Evolutionary conservation across 495 filamentous ascomycete species (phyloP).

Genomic region (Aspergillus indologenus): DNA sequence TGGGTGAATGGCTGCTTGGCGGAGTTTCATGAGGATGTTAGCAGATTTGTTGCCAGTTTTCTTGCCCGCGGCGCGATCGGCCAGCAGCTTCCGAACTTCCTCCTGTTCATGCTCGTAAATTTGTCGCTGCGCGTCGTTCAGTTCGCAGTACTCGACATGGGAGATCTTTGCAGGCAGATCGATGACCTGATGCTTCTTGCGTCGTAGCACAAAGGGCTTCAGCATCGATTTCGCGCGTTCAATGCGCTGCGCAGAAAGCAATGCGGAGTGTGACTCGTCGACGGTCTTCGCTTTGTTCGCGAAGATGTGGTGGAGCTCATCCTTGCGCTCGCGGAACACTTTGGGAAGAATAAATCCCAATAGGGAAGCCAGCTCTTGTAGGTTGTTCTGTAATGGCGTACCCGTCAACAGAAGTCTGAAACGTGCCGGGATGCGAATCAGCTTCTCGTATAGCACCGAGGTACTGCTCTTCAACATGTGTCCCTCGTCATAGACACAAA

Average conservation of each 20-base stretch:
- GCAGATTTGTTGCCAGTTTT: constrained; percentile 53
- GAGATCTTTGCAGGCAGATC: constrained; percentile 80
- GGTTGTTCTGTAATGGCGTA: constrained; percentile 93
- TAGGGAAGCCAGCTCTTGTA: constrained; percentile 84
- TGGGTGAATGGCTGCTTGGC: constrained; percentile 90
- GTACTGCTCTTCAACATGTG: constrained; percentile 85
- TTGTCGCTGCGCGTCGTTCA: constrained; percentile 63
- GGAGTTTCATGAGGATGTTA: constrained; percentile 86
- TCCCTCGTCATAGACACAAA: constrained; percentile 88
- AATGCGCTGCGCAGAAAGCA: constrained; percentile 83
- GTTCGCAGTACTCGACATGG: constrained; percentile 72
- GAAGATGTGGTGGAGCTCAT: constrained; percentile 78
- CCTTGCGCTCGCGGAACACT: constrained; percentile 69
- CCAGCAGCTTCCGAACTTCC: constrained; percentile 52
- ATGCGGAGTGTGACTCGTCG: constrained; percentile 63
- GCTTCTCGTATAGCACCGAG: constrained; percentile 72
- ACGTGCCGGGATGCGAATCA: constrained; percentile 70
- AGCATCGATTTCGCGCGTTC: constrained; percentile 85
- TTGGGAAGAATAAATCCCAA: constrained; percentile 87
- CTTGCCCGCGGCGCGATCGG: constrained; percentile 55
- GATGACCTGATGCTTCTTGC: constrained; percentile 94
- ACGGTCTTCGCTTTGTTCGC: constrained; percentile 85
- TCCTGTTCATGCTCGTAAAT: constrained; percentile 67
- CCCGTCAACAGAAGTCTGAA: constrained; percentile 88
- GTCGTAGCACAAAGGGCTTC: constrained; percentile 87